phyloP scores from a whole-genome alignment of 176 grass and related monocot genomes.

The Pontederia paniculata region DNA sequence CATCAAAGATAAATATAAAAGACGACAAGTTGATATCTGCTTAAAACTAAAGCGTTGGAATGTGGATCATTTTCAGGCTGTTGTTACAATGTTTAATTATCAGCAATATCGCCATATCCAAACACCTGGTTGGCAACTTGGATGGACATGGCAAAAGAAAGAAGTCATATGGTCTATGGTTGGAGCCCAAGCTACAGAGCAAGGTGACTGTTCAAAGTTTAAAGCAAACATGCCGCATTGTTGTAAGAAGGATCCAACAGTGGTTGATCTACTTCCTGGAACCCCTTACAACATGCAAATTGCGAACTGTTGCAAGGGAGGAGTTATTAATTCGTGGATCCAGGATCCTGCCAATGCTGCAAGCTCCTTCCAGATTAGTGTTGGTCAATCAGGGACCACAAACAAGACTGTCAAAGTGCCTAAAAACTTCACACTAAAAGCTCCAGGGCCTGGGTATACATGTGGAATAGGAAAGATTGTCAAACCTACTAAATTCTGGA shows the following conservation, averaged over 20 bases:
- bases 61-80: conserved; percentile 4
- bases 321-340: conserved; percentile 12
- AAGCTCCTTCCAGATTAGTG: conserved; percentile 12
- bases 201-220: conserved; percentile 7
- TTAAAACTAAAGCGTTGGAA: not conserved
- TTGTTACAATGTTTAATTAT: conserved; percentile 10
- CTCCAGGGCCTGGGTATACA: conserved; percentile 8
- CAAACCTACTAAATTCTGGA: conserved; percentile 7
- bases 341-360: conserved; percentile 13
- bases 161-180: conserved; percentile 17
- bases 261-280: conserved; percentile 13
- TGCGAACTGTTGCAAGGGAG: conserved; percentile 16
- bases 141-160: conserved; percentile 15
- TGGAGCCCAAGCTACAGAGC: conserved; percentile 8
- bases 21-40: not conserved
- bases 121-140: conserved; percentile 9
- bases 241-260: conserved; percentile 11
- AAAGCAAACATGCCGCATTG: conserved; percentile 3
- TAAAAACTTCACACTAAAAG: conserved; percentile 11
- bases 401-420: conserved; percentile 6
- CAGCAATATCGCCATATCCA: conserved; percentile 18
- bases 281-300: conserved; percentile 14
- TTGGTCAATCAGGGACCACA: conserved; percentile 7
- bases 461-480: conserved; percentile 4
- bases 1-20: too few relatives aligned